These are phyloP conservation scores for Corymbia citriodora DNA, from an alignment of 441 rosid genomes.

Conservation along the genomic window DNA sequence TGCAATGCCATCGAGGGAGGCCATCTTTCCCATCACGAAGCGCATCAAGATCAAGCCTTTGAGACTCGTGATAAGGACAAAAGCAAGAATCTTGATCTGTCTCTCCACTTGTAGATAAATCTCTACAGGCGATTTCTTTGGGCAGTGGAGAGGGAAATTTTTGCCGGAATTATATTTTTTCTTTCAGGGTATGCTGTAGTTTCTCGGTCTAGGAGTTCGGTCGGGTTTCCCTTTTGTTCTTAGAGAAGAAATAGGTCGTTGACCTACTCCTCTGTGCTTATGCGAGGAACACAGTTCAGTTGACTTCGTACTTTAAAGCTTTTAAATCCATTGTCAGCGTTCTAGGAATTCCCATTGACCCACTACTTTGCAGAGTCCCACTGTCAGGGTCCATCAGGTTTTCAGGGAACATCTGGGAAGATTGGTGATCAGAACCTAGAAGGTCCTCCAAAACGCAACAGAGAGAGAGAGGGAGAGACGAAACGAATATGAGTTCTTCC, in stretches of 20 bases:
- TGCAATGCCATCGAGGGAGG: slow-evolving; percentile 9
- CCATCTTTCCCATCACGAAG: slow-evolving; percentile 1
- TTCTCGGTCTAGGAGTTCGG: not conserved
- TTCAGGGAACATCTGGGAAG: not conserved
- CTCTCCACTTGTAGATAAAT: slow-evolving; percentile 59
- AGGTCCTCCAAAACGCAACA: not conserved
- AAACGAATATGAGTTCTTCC: not conserved
- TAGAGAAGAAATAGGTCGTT: not conserved
- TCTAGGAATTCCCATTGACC: not conserved
- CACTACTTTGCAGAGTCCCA: not conserved
- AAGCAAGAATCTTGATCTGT: slow-evolving; percentile 60
- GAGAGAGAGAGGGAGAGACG: not conserved
- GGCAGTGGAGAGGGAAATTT: not conserved
- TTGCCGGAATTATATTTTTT: not conserved
- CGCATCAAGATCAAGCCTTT: slow-evolving; percentile 8
- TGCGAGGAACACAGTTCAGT: not conserved
- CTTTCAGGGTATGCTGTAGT: not conserved
- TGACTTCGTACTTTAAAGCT: not conserved
- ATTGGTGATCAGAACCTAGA: not conserved
- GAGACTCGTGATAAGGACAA: slow-evolving; percentile 14
- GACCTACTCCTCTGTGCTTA: not conserved
- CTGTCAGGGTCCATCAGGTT: not conserved
- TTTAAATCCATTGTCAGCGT: not conserved
- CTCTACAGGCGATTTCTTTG: not conserved
- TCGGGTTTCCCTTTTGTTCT: not conserved